These are phyloP conservation scores for sorghum (Sorghum bicolor) DNA, from an alignment of 176 grass and related monocot species.

Conservation along the genomic window Sorghum_bicolor_NCBIv3 NC_012876.2:61395501-61396000, in stretches of 20 bases:
- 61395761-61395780: constrained; percentile 11
- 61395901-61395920: constrained; percentile 2
- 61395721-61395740: constrained; percentile 4
- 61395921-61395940: neutral
- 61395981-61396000: no score
- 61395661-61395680: constrained; percentile 81
- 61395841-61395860: neutral
- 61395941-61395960: neutral
- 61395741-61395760: neutral
- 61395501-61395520: neutral
- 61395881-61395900: neutral
- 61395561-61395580: constrained; percentile 7
- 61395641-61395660: constrained; percentile 88
- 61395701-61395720: constrained; percentile 22
- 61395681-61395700: constrained; percentile 85
- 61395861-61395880: neutral
- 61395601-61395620: constrained; percentile 63
- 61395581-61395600: constrained; percentile 46
- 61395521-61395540: neutral
- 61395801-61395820: neutral
- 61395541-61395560: neutral
- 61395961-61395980: no score
- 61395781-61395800: constrained; percentile 7
- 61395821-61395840: neutral
- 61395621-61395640: constrained; percentile 95